A percentile compares a stretch with the other conserved stretches of the same genome.
phyloP scores from a whole-genome alignment of 345 rosid genomes.

The Pistacia vera region DNA sequence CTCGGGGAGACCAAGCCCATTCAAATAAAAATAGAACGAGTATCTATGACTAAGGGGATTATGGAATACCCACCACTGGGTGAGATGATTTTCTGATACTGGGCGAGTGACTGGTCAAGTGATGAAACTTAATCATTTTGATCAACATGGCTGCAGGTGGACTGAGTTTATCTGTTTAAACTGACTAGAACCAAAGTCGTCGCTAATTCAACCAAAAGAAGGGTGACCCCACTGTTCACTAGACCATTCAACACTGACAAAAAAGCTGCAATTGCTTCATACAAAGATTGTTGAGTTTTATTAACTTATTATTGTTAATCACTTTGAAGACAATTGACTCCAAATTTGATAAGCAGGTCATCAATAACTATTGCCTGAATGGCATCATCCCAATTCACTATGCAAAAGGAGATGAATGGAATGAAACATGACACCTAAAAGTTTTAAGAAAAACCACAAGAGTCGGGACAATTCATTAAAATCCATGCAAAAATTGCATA shows the following conservation, averaged over 20 bases:
- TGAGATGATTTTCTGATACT: no score
- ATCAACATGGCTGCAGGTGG: no score
- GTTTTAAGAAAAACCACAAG: background rate
- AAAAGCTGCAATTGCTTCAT: background rate
- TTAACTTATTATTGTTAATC: background rate
- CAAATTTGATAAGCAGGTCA: background rate
- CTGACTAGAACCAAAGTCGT: no score
- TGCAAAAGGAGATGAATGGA: background rate
- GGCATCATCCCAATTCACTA: background rate
- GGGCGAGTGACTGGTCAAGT: no score
- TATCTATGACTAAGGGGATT: no score
- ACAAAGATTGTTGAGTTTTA: background rate
- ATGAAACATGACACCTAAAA: background rate
- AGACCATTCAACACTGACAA: background rate
- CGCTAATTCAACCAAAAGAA: no score
- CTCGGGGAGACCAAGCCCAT: no score
- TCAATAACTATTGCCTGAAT: background rate
- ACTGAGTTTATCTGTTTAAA: no score
- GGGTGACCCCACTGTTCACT: no score
- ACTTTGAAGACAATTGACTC: background rate
- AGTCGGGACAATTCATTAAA: background rate
- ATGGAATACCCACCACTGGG: no score
- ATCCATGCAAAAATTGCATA: background rate
- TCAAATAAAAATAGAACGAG: no score
- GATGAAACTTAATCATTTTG: no score